Conservation (phyloP, 2,329 filamentous ascomycete species). For the Paraphaeosphaeria minitans region DNA sequence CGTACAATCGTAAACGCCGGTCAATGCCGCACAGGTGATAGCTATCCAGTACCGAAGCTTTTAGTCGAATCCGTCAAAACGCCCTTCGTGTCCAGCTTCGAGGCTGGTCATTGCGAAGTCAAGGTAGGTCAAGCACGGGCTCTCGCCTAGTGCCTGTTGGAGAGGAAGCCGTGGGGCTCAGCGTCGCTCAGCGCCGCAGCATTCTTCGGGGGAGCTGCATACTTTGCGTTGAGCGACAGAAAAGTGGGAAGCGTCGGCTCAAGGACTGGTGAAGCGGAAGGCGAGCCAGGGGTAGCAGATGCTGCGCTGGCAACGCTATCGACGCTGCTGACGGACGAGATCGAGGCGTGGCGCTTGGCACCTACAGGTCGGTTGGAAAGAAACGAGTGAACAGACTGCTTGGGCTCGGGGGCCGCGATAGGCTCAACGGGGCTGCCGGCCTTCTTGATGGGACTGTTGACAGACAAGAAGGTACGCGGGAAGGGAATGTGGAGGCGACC, state of each 20-base stretch:
- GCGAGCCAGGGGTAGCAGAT: conserved; percentile 32
- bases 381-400: conserved; percentile 40
- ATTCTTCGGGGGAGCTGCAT: conserved; percentile 30
- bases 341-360: conserved; percentile 30
- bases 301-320: conserved; percentile 30
- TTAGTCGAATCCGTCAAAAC: conserved; percentile 1
- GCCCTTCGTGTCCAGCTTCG: conserved; percentile 1
- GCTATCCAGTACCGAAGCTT: neutral
- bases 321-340: conserved; percentile 35
- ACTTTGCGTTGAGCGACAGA: conserved; percentile 43
- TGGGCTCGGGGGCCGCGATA: conserved; percentile 24
- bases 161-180: conserved; percentile 35
- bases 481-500: conserved; percentile 45
- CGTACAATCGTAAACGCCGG: conserved; percentile 24
- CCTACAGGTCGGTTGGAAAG: conserved; percentile 39
- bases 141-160: conserved; percentile 34
- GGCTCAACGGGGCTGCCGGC: conserved; percentile 5
- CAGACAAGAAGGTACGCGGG: conserved; percentile 41
- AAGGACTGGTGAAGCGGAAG: conserved; percentile 34
- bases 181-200: conserved; percentile 28
- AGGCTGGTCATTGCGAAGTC: neutral
- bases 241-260: conserved; percentile 37
- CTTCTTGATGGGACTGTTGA: conserved; percentile 42
- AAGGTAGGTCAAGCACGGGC: neutral
- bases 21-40: neutral